These are phyloP conservation scores for Bremia lactucae DNA, from an alignment of 352 stramenopile genomes.

Conservation along the genomic window DNA sequence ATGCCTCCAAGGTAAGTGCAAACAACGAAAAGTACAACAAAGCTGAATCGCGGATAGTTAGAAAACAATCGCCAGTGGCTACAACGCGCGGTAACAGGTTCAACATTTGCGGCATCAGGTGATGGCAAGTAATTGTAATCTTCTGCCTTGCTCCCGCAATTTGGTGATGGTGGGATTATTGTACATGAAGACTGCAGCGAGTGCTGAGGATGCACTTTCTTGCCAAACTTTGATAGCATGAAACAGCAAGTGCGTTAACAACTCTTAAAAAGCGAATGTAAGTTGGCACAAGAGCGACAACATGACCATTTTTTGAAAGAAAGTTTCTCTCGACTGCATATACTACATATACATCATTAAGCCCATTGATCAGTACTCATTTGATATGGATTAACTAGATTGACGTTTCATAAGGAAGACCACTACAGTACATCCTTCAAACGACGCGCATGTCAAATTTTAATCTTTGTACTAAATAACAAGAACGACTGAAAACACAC, in stretches of 20 bases:
- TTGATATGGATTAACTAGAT: conserved; percentile 71
- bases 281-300: too few relatives aligned
- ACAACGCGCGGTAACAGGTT: background rate
- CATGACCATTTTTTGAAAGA: too few relatives aligned
- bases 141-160: conserved; percentile 2
- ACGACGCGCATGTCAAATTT: conserved; percentile 59
- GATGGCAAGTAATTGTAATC: conserved; percentile 12
- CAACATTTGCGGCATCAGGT: conserved; percentile 4
- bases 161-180: background rate
- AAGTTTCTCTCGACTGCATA: background rate
- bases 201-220: conserved; percentile 15
- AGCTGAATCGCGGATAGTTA: conserved; percentile 38
- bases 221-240: conserved; percentile 14
- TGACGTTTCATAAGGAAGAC: conserved; percentile 64
- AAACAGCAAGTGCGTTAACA: background rate
- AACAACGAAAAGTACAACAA: conserved; percentile 37
- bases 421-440: conserved; percentile 48
- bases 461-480: conserved; percentile 32
- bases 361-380: conserved; percentile 43
- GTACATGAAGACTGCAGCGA: background rate
- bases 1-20: conserved; percentile 34
- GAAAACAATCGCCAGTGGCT: conserved; percentile 15
- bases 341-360: conserved; percentile 1
- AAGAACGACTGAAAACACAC: background rate
- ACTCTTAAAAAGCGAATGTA: too few relatives aligned